Base-by-base conservation (phyloP, 257 asterid genomes). In the Capsicum rhomboideum region DNA sequence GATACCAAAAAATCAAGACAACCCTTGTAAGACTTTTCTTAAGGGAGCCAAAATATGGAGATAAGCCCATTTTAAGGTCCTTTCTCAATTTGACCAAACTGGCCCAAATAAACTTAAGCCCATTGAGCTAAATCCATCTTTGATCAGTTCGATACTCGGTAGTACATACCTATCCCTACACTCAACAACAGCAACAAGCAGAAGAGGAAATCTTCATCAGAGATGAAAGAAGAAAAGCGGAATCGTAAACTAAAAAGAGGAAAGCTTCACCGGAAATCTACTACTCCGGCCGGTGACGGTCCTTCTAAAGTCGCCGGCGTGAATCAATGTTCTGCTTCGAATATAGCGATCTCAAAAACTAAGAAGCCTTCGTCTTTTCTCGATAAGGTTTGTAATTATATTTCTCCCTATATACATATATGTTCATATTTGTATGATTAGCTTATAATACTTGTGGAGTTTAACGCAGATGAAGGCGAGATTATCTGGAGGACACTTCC, bases 401-500 rank as follows among this genome's bases (percentile, higher is more conserved):
- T 14, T 8, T 83, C 31, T 50, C 46, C 4, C 3, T 44, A 46
- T 6, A 82, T 31, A 28, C 63, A 0, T 79, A 8, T 80, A 14
- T 82, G 11, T 28, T 26, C 40, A 9, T 2, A 20, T 42, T 71
- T 44, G 26, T 50, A 61, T 4, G 9, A 29, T 14, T 28, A 31
- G 54, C 37, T 77, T 1, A 26, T 77, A 26, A 49, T 77, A 82
- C 17, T 12, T 52, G 79, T 80, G 69, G 46, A 49, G 80, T 4
- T 34, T 78, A 54, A 79, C 68, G 83, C 88, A 95, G 99, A 95
- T 95, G 99, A 95, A 86, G 86, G 95, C 98, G 52, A 91, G 91
- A 84, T 89, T 95, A 82, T 92, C 97, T 12, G 99, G 97, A 79
- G 97, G 99, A 28, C 94, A 90, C 85, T 95, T 95, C 85, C 99